phyloP scores from a whole-genome alignment of 169 alveolate genomes.

The Cryptosporidium tyzzeri region DNA sequence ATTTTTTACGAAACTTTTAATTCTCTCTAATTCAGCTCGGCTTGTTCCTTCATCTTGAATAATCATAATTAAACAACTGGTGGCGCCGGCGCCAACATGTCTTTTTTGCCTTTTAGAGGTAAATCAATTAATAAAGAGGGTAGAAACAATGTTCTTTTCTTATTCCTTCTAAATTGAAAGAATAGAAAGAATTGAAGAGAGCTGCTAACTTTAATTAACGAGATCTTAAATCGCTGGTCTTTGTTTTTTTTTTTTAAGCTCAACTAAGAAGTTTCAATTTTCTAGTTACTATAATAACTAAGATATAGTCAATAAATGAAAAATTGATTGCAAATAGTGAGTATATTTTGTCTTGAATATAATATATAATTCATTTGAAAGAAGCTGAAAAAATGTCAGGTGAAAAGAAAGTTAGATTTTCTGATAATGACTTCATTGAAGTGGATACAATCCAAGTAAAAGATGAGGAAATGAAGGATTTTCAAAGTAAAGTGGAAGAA shows the following conservation, averaged over 20 bases:
- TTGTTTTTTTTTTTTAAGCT: neutral
- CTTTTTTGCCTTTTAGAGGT: slow-evolving; percentile 9
- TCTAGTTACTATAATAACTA: neutral
- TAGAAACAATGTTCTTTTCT: slow-evolving; percentile 3
- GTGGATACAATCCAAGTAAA: neutral
- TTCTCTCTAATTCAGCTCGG: neutral
- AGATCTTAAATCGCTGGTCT: neutral
- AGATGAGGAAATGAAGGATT: slow-evolving; percentile 12
- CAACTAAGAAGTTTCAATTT: neutral
- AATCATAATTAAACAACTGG: neutral
- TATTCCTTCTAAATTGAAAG: neutral
- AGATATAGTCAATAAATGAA: neutral
- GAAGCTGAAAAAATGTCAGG: neutral
- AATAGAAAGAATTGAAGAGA: slow-evolving; percentile 1
- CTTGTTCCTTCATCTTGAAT: neutral
- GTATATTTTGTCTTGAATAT: neutral
- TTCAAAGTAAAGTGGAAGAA: neutral
- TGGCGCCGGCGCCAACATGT: slow-evolving; percentile 56
- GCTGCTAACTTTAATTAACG: neutral
- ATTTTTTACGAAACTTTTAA: no score
- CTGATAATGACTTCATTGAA: neutral
- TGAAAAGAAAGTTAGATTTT: slow-evolving; percentile 18
- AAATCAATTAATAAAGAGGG: neutral
- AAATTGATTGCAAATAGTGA: neutral
- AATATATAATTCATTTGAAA: neutral